These are phyloP conservation scores for Jaenimonas drosophilae DNA, from an alignment of 208 protist species.

Conservation along the genomic window DNA sequence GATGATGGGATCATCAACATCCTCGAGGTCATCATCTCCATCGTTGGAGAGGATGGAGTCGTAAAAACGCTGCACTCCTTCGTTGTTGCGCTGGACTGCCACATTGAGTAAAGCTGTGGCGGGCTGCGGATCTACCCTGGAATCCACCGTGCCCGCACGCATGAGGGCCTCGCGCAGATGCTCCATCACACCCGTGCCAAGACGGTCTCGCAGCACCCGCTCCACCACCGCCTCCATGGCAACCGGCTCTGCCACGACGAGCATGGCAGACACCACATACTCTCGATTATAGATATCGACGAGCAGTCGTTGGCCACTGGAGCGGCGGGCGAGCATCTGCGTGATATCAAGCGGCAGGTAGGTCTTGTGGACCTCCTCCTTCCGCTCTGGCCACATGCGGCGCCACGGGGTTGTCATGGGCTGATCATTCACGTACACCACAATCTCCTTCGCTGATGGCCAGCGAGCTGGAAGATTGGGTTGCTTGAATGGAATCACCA, in stretches of 20 bases:
- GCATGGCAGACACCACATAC: slow-evolving; percentile 30
- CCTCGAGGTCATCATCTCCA: slow-evolving; percentile 47
- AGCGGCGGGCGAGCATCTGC: slow-evolving; percentile 23
- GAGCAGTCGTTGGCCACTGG: slow-evolving; percentile 27
- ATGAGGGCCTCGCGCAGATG: slow-evolving; percentile 9
- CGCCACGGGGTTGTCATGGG: slow-evolving; percentile 55
- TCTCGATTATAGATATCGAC: slow-evolving; percentile 60
- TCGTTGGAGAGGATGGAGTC: slow-evolving; percentile 20
- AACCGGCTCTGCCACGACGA: slow-evolving; percentile 41
- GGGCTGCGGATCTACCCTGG: neutral
- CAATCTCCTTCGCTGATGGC: slow-evolving; percentile 63
- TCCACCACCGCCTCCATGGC: slow-evolving; percentile 46
- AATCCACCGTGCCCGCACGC: neutral
- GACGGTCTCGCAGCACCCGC: slow-evolving; percentile 16
- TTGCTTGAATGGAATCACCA: slow-evolving; percentile 43
- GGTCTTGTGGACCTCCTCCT: slow-evolving; percentile 48
- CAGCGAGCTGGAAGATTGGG: slow-evolving; percentile 48
- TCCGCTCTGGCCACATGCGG: slow-evolving; percentile 64
- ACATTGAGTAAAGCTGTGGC: neutral
- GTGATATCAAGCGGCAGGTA: slow-evolving; percentile 74
- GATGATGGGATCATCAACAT: slow-evolving; percentile 57
- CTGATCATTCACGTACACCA: slow-evolving; percentile 67
- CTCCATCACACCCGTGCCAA: slow-evolving; percentile 2
- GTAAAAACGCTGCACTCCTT: slow-evolving; percentile 15
- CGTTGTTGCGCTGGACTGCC: slow-evolving; percentile 1